These are phyloP conservation scores for Acanthamoeba rhysodes DNA, from an alignment of 208 protist genomes.

Conservation along the genomic window DNA sequence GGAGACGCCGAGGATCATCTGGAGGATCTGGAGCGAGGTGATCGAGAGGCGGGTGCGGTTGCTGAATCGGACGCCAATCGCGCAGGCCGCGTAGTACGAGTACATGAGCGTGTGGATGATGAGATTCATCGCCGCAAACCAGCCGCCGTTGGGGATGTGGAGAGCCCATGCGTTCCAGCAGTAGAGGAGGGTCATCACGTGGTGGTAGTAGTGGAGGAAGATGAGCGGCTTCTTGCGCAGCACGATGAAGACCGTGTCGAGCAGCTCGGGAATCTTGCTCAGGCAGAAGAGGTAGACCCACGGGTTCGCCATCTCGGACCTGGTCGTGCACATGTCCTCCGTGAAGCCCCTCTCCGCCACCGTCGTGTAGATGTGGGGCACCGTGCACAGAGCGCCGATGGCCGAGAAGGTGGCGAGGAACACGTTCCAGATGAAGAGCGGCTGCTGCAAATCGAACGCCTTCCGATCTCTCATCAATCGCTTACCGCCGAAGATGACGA, in stretches of 20 bases:
- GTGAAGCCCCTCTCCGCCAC: too few relatives aligned
- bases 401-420: slow-evolving; percentile 92
- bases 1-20: slow-evolving; percentile 92
- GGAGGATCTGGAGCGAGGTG: slow-evolving; percentile 85
- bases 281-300: slow-evolving; percentile 76
- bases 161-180: slow-evolving; percentile 91
- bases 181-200: slow-evolving; percentile 95
- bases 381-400: slow-evolving; percentile 71
- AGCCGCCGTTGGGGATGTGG: slow-evolving; percentile 63
- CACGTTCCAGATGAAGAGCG: slow-evolving; percentile 92
- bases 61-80: slow-evolving; percentile 82
- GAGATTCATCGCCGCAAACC: slow-evolving; percentile 96
- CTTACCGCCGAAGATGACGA: slow-evolving; percentile 9
- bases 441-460: slow-evolving; percentile 89
- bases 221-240: slow-evolving; percentile 89
- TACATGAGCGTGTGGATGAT: slow-evolving; percentile 97
- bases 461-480: slow-evolving; percentile 88
- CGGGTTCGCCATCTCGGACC: not conserved
- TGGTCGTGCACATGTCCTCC: not conserved
- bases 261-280: slow-evolving; percentile 85
- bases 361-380: not conserved
- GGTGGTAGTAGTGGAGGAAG: slow-evolving; percentile 94
- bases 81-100: slow-evolving; percentile 94
- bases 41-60: not conserved
- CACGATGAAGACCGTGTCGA: slow-evolving; percentile 92